A percentile compares a stretch with the other conserved stretches of the same genome.
Conservation (phyloP, 495 filamentous ascomycete species). For the Aspergillus sclerotiicarbonarius region DNA sequence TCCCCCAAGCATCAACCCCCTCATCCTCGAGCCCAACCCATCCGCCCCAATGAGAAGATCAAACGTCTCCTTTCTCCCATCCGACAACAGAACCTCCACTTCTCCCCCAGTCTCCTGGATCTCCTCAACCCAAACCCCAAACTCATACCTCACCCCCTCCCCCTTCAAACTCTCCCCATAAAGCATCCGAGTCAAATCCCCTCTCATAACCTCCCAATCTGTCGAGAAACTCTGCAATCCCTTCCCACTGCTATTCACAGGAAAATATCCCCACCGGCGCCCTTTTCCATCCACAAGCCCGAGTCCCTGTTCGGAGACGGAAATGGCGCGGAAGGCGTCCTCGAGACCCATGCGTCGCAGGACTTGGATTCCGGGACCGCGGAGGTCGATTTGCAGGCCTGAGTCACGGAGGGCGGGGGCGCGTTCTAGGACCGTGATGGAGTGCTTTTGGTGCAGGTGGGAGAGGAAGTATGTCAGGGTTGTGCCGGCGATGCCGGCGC, state of each 20-base stretch:
- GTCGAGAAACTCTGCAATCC: constrained; percentile 33
- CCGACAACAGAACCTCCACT: no score
- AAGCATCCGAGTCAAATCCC: constrained; percentile 36
- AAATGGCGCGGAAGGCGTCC: constrained; percentile 19
- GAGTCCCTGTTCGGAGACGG: constrained; percentile 34
- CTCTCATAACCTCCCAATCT: constrained; percentile 50
- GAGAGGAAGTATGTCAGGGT: not conserved
- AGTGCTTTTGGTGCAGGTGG: not conserved
- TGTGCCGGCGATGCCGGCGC: no score
- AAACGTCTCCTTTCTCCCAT: no score
- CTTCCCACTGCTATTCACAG: constrained; percentile 26
- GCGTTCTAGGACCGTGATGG: not conserved
- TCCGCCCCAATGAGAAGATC: no score
- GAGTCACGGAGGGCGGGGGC: not conserved
- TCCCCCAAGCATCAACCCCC: no score
- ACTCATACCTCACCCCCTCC: constrained; percentile 27
- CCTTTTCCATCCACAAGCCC: constrained; percentile 30
- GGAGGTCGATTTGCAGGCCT: constrained; percentile 42
- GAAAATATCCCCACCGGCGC: constrained; percentile 25
- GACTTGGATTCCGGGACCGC: constrained; percentile 37
- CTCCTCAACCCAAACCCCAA: constrained; percentile 24
- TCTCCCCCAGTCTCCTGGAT: not conserved
- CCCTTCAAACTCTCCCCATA: constrained; percentile 29
- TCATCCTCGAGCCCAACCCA: no score
- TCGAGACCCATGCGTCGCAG: constrained; percentile 39